phyloP scores from a whole-genome alignment of 2,329 filamentous ascomycete species.

The Colletotrichum lentis region DNA sequence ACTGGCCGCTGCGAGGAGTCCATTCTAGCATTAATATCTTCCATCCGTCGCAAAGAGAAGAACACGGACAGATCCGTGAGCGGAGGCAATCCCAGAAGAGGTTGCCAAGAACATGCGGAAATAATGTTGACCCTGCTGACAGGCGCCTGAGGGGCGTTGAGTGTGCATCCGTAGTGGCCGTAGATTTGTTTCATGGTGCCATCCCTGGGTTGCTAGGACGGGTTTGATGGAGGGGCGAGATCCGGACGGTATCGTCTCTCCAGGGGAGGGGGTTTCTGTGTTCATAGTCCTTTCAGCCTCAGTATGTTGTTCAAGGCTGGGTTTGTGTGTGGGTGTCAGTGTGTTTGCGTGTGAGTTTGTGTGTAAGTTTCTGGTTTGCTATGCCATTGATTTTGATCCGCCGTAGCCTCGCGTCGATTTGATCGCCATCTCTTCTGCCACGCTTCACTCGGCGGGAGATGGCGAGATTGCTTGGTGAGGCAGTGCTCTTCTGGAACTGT shows the following conservation, averaged over 20 bases:
- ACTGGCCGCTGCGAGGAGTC: constrained; percentile 23
- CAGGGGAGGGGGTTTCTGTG: constrained; percentile 2
- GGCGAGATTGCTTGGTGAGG: constrained; percentile 4
- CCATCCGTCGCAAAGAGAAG: constrained; percentile 15
- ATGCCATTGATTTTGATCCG: constrained; percentile 29
- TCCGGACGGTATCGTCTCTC: constrained; percentile 27
- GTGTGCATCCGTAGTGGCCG: constrained; percentile 14
- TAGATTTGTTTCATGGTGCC: constrained; percentile 32
- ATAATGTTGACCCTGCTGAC: constrained; percentile 18
- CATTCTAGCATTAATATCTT: constrained; percentile 14
- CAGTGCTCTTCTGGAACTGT: constrained; percentile 5
- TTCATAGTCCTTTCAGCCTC: constrained; percentile 1
- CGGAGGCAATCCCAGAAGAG: constrained; percentile 20
- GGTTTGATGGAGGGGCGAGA: constrained; percentile 18
- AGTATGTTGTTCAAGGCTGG: not conserved
- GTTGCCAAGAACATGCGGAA: constrained; percentile 18
- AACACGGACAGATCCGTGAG: constrained; percentile 34
- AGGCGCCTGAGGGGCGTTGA: not conserved
- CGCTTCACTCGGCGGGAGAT: not conserved
- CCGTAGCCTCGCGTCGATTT: not conserved
- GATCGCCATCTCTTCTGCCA: not conserved
- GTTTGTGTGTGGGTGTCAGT: not conserved
- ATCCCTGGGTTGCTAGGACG: constrained; percentile 28
- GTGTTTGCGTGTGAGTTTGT: constrained; percentile 21
- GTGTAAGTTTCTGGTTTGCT: not conserved